Conservation (phyloP, 2,329 filamentous ascomycete species). For the Sporothrix euskadiensis region DNA sequence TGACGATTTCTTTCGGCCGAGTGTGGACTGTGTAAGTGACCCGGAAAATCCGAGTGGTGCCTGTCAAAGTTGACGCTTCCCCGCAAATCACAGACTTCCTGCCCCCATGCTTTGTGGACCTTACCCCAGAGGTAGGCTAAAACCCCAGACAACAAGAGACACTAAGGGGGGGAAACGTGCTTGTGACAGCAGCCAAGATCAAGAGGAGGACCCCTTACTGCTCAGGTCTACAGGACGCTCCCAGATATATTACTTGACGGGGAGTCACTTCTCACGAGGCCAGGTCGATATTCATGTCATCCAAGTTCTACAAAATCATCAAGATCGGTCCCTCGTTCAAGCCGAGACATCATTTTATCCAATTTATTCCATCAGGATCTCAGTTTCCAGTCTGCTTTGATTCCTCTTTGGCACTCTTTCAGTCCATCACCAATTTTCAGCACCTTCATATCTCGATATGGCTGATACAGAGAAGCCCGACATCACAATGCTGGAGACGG, state of each 20-base stretch:
- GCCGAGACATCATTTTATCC: no score
- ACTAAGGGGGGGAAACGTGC: not conserved
- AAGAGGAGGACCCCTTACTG: no score
- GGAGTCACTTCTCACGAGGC: not conserved
- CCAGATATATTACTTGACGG: not conserved
- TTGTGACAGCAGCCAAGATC: not conserved
- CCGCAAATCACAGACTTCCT: not conserved
- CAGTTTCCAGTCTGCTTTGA: not conserved
- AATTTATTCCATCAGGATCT: not conserved
- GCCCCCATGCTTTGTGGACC: not conserved
- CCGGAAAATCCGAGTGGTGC: not conserved
- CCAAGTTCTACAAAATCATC: not conserved
- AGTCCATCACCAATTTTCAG: not conserved
- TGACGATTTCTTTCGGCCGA: not conserved
- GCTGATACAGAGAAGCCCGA: not conserved
- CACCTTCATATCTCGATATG: not conserved
- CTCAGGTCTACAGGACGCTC: not conserved
- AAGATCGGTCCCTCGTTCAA: not conserved
- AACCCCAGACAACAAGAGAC: not conserved
- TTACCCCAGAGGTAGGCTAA: not conserved
- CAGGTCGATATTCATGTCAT: not conserved
- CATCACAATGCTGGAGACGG: not conserved
- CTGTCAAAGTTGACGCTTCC: not conserved
- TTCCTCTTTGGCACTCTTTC: not conserved
- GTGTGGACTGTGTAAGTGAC: not conserved